Evolutionary conservation across 371 early-diverging fungal species (phyloP), one percentile per base, ranked within the genome.

Genomic region (Mucor irregularis): DNA sequence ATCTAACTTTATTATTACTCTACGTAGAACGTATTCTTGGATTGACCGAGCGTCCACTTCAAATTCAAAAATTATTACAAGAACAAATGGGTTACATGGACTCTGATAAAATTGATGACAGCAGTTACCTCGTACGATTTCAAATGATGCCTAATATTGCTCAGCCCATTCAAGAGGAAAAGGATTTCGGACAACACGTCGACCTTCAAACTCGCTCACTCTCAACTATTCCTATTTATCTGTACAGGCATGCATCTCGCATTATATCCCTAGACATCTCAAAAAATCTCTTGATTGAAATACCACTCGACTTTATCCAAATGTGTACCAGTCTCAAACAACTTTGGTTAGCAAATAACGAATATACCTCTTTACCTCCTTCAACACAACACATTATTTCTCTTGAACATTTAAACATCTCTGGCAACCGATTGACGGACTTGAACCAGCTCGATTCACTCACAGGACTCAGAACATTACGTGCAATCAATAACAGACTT

Each of bases 51-150:
- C 76, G 85, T 3, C 94, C 94, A 1, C 76, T 90, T 13, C 76
- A 78, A 28, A 82, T 92, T 22, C 81, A 90, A 46, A 88, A 88
- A 49, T 65, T 66, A 44, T 69, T 84, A 21, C 66, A 92, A 44
- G 81, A 86, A 60, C 87, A 89, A 58, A 88, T 89, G 73, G 94
- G 94, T 3, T 93, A 93, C 49, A 83, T 85, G 11, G 84, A 83
- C 22, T 69, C 82, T 28, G 93, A 94, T 66, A 86, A 81, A 49
- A 79, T 93, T 37, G 87, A 89, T 34, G 83, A 87, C 21, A 74
- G 88, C 13, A 89, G 87, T 30, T 93, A 93, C 52, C 66, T 93
- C 22, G 83, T 89, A 61, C 81, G 89, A 24, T 92, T 93, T 53
- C 85, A 85, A 13, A 84, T 94, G 68, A 77, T 80, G 30, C 90